phyloP scores from a whole-genome alignment of 305 asterid species.

The Ilex paraguariensis region DNA sequence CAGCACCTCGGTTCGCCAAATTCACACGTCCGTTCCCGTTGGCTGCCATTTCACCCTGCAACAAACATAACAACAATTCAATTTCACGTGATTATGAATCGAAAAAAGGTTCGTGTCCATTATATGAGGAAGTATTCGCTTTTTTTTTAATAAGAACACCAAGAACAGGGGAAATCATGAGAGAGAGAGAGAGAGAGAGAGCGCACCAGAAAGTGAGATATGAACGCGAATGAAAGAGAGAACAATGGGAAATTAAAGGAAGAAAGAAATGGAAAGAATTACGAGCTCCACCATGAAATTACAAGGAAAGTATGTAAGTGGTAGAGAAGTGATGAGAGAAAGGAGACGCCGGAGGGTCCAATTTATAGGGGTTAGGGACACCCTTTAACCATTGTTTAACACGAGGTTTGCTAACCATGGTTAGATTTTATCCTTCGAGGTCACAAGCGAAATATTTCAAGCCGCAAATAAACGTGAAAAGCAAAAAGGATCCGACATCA shows the following conservation, averaged over 20 bases:
- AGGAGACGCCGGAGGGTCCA: neutral
- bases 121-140: too few species aligned
- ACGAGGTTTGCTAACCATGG: constrained; percentile 1
- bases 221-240: too few species aligned
- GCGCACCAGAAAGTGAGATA: too few species aligned
- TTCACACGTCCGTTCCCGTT: neutral
- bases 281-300: neutral
- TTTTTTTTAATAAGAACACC: too few species aligned
- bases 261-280: neutral
- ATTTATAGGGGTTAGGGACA: constrained; percentile 1
- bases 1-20: neutral
- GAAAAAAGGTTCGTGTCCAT: too few species aligned
- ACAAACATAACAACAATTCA: too few species aligned
- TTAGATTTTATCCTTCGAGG: neutral
- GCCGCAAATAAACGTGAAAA: too few species aligned
- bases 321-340: neutral
- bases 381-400: neutral
- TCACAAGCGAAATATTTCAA: neutral
- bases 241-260: neutral
- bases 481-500: too few species aligned
- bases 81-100: neutral
- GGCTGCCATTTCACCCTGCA: neutral
- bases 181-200: neutral
- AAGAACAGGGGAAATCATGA: neutral
- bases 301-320: neutral